Evolutionary conservation across 176 grass and related monocot species (phyloP), one percentile per base, ranked within the genome.

Genomic region (Elaeis guineensis): DNA sequence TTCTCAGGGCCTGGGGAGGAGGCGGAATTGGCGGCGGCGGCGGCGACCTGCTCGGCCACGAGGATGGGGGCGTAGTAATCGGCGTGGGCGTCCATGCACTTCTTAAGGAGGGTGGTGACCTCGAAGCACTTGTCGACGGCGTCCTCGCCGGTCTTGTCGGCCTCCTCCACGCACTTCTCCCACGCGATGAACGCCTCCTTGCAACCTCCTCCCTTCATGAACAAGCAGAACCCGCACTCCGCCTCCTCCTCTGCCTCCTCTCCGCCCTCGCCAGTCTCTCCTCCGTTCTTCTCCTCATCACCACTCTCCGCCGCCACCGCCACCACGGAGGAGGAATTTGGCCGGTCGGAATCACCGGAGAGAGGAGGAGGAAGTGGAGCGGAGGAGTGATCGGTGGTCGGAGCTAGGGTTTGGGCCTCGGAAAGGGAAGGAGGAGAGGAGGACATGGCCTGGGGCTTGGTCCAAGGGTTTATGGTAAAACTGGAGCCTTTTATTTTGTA

Each of bases 181-280:
- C 93, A 91, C 29, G 81, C 76, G 52, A 78, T 68, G 67, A 92
- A 91, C 22, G 29, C 56, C 2, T 92, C 93, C 73, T 72, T 76
- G 87, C 87, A 92, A 0, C 81, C 93, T 15, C 93, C 93, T 17
- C 56, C 81, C 69, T 98, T 98, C 93, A 98, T 98, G 76, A 71
- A 98, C 44, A 98, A 19, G 81, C 93, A 98, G 72, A 98, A 98
- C 49, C 73, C 76, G 63, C 93, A 98, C 81, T 98, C 93, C 6
- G 50, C 84, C 57, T 85, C 87, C 17, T 90, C 75, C 67, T 67
- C 79, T 2, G 39, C 67, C 20, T 17, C 76, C 28, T 30, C 21
- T 44, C 62, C 29, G 19, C 57, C 55, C 3, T 25, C 17, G 5
- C 6, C 49, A 4, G 16, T 51, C 52, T 80, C 30, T 55, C 24